Evolutionary conservation across 2,329 filamentous ascomycete species (phyloP).

Genomic region (Fusarium sp.): DNA sequence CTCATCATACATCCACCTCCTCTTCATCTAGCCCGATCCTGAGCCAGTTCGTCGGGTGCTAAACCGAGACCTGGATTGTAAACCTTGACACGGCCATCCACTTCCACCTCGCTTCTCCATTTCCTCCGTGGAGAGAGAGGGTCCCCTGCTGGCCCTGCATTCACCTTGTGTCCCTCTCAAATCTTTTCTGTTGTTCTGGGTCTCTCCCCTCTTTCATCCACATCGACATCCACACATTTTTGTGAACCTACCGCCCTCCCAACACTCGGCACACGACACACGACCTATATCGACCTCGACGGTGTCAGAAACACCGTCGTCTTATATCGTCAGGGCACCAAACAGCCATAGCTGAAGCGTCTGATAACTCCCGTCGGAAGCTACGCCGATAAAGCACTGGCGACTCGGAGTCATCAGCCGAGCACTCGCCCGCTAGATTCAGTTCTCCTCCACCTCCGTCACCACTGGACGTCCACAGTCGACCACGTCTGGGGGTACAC

Average conservation of each 20-base stretch:
- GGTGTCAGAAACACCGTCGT: neutral
- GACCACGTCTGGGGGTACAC: slow-evolving; percentile 5
- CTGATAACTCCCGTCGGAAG: neutral
- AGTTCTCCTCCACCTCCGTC: slow-evolving; percentile 15
- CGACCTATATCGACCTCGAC: neutral
- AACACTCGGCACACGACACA: neutral
- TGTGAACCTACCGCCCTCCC: neutral
- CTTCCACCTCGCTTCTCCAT: slow-evolving; percentile 27
- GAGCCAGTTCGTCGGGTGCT: slow-evolving; percentile 39
- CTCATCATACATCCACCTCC: slow-evolving; percentile 24
- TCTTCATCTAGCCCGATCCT: slow-evolving; percentile 31
- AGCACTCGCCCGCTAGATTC: slow-evolving; percentile 12
- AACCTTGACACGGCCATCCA: slow-evolving; percentile 29
- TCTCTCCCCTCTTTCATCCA: slow-evolving; percentile 20
- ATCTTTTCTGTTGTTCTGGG: slow-evolving; percentile 6
- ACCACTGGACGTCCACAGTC: slow-evolving; percentile 5
- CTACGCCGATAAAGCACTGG: neutral
- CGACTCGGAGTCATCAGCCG: slow-evolving; percentile 29
- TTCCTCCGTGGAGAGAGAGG: slow-evolving; percentile 25
- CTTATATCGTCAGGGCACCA: neutral
- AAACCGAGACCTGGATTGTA: slow-evolving; percentile 22
- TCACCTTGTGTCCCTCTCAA: neutral
- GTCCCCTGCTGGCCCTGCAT: slow-evolving; percentile 26
- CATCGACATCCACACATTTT: slow-evolving; percentile 2
- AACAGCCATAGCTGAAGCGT: neutral